Evolutionary conservation across 345 rosid genomes (phyloP), one percentile per base, ranked within the genome.

Genomic region (Balakata baccata): DNA sequence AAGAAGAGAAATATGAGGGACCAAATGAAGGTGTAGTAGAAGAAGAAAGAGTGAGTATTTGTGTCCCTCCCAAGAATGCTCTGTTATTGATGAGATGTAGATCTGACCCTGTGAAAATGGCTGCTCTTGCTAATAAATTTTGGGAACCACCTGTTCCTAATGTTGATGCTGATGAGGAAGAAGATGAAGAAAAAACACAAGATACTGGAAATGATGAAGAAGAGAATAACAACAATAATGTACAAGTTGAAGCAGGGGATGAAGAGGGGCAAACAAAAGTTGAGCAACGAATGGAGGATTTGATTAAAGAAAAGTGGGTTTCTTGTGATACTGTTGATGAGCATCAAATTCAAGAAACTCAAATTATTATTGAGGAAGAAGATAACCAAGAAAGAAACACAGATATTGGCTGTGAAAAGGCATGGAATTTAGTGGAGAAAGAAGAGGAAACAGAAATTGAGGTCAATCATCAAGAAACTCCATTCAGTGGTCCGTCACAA

Each of bases 31-130:
- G 45, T 37, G 72, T 74, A 43, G 41, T 51, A 49, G 88, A 79
- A 66, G 87, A 83, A 25, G 87, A 73, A 3, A 74, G 91, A 52
- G 87, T 87, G 22, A 87, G 89, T 53, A 76, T 87, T 1, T 88
- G 91, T 78, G 62, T 89, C 14, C 97, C 98, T 38, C 97, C 98
- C 0, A 92, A 90, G 86, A 94, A 92, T 62, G 97, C 98, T 53
- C 83, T 94, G 68, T 80, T 92, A 74, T 50, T 92, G 76, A 94
- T 94, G 98, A 83, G 97, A 70, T 94, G 97, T 73, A 88, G 97
- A 89, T 92, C 97, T 81, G 98, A 94, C 70, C 97, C 98, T 71
- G 97, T 92, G 13, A 90, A 87, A 81, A 88, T 94, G 86, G 93
- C 97, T 45, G 95, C 97, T 54, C 85, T 94, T 2, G 90, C 95